phyloP scores from a whole-genome alignment of 768 basidiomycete species.

The Naganishia onofrii region DNA sequence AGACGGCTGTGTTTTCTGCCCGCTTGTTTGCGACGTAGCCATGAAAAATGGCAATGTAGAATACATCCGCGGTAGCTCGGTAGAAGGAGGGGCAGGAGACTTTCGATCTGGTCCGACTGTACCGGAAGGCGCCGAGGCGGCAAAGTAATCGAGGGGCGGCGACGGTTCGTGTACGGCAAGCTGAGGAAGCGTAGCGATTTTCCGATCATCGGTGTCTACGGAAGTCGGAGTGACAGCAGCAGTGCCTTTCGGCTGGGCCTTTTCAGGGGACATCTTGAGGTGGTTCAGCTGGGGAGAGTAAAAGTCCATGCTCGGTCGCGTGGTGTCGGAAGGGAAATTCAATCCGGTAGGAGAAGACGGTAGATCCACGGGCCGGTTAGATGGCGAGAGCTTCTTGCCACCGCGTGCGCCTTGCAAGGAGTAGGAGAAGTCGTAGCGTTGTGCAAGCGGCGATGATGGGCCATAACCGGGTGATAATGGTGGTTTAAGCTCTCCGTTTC shows the following conservation, averaged over 20 bases:
- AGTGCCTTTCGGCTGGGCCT: background rate
- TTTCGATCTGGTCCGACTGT: slow-evolving; percentile 23
- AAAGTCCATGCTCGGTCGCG: slow-evolving; percentile 39
- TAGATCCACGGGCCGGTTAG: slow-evolving; percentile 31
- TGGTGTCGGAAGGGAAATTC: slow-evolving; percentile 25
- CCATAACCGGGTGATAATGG: slow-evolving; percentile 12
- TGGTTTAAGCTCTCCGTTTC: slow-evolving; percentile 10
- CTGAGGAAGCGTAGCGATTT: background rate
- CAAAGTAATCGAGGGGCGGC: slow-evolving; percentile 30
- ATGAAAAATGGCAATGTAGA: slow-evolving; percentile 33
- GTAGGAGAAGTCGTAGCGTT: slow-evolving; percentile 53
- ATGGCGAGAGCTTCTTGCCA: slow-evolving; percentile 38
- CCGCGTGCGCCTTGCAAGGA: slow-evolving; percentile 44
- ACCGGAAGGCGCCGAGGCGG: slow-evolving; percentile 15
- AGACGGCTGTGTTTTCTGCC: background rate
- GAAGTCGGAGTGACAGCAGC: slow-evolving; percentile 20
- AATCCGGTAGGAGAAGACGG: slow-evolving; percentile 43
- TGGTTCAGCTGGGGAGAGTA: slow-evolving; percentile 41
- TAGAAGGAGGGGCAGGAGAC: slow-evolving; percentile 7
- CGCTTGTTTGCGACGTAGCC: background rate
- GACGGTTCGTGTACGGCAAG: slow-evolving; percentile 22
- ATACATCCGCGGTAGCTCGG: slow-evolving; percentile 27
- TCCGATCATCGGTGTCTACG: slow-evolving; percentile 1
- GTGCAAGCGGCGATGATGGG: slow-evolving; percentile 37
- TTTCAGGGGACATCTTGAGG: slow-evolving; percentile 23